Evolutionary conservation across 1,284 basidiomycete genomes (phyloP).

Genomic region (Peniophora sp.): DNA sequence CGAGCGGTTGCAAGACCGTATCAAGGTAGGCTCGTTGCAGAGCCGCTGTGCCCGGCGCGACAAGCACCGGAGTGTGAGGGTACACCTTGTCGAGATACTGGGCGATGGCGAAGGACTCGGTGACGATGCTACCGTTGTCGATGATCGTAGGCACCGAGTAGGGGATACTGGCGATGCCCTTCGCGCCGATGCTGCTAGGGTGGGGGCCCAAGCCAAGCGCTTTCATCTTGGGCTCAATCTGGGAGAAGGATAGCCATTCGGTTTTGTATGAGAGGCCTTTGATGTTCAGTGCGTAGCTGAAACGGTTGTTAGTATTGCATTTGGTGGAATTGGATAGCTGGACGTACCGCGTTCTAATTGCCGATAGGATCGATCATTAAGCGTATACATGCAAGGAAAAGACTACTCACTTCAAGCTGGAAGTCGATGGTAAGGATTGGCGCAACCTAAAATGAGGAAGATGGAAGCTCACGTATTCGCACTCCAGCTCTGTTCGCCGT

Average conservation of each 20-base stretch:
- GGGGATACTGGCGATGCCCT: not conserved
- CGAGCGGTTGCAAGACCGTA: too few relatives aligned
- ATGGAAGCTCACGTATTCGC: too few relatives aligned
- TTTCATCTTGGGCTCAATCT: constrained; percentile 20
- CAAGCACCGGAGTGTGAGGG: constrained; percentile 11
- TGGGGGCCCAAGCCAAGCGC: constrained; percentile 10
- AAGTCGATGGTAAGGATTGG: too few relatives aligned
- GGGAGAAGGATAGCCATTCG: constrained; percentile 22
- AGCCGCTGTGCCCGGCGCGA: constrained; percentile 12
- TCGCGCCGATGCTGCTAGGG: constrained; percentile 3
- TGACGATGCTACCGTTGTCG: constrained; percentile 7
- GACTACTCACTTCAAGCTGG: too few relatives aligned
- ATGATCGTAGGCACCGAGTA: constrained; percentile 10
- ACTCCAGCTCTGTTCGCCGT: too few relatives aligned
- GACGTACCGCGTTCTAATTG: too few relatives aligned
- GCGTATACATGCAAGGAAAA: too few relatives aligned
- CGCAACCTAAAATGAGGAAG: too few relatives aligned
- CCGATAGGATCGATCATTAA: too few relatives aligned
- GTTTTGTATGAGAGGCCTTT: constrained; percentile 21
- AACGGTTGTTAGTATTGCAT: too few relatives aligned
- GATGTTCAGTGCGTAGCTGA: constrained; percentile 12
- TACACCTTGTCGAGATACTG: constrained; percentile 20
- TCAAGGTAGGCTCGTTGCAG: too few relatives aligned
- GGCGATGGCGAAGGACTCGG: constrained; percentile 18
- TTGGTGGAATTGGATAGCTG: too few relatives aligned